phyloP scores from a whole-genome alignment of 2,329 filamentous ascomycete genomes.

The Pseudogymnoascus sp. region DNA sequence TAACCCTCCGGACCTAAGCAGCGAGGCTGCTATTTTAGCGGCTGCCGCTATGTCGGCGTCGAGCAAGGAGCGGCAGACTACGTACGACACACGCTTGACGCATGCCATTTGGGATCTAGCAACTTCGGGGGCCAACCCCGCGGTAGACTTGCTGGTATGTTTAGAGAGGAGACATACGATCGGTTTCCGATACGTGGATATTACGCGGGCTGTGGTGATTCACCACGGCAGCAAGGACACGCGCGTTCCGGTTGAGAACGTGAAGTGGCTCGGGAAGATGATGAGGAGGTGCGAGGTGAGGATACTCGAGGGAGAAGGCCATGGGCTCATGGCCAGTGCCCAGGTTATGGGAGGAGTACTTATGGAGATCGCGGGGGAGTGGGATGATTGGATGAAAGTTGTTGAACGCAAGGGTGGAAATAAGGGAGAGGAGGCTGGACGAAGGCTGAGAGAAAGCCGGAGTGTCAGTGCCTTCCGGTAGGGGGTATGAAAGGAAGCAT shows the following conservation, averaged over 20 bases:
- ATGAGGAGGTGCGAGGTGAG: constrained; percentile 92
- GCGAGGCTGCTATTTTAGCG: constrained; percentile 31
- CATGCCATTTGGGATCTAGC: constrained; percentile 92
- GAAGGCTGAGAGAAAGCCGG: constrained; percentile 24
- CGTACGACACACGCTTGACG: constrained; percentile 79
- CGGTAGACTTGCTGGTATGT: constrained; percentile 86
- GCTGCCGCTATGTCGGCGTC: constrained; percentile 54
- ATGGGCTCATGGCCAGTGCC: constrained; percentile 92
- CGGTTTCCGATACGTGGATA: constrained; percentile 94
- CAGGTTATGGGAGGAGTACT: constrained; percentile 89
- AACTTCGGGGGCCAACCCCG: constrained; percentile 85
- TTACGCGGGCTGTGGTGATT: constrained; percentile 83
- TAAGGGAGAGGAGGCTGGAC: constrained; percentile 20
- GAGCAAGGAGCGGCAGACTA: constrained; percentile 63
- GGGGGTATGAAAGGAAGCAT: background rate
- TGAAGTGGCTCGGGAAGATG: constrained; percentile 85
- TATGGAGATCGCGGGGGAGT: constrained; percentile 88
- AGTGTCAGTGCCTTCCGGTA: constrained; percentile 27
- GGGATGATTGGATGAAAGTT: constrained; percentile 75
- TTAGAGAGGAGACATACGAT: constrained; percentile 85
- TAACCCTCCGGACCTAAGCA: constrained; percentile 24
- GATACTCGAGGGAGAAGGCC: constrained; percentile 82
- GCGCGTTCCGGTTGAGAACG: constrained; percentile 88
- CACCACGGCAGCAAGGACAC: constrained; percentile 89
- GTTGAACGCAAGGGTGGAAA: constrained; percentile 34